Conservation (phyloP, 192 early-diverging fungal genomes). For the Coemansia pectinata region DNA sequence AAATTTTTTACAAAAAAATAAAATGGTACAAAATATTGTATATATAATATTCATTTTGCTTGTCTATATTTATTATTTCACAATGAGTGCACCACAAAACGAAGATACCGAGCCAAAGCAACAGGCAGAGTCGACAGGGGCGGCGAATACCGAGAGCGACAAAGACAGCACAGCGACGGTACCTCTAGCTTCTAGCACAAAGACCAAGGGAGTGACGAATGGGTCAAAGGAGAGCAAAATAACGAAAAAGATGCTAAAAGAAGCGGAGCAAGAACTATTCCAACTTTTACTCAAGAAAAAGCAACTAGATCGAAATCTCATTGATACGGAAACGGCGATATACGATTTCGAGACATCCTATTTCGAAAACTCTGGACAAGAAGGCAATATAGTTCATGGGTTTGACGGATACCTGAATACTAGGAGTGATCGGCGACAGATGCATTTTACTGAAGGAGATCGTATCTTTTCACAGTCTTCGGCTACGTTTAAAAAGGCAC, state of each 20-base stretch:
- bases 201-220: slow-evolving; percentile 1
- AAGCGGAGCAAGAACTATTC: slow-evolving; percentile 76
- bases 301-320: slow-evolving; percentile 72
- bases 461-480: slow-evolving; percentile 83
- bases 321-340: slow-evolving; percentile 74
- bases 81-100: slow-evolving; percentile 5
- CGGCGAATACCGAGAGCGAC: neutral
- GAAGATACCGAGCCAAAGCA: neutral
- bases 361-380: slow-evolving; percentile 79
- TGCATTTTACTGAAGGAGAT: slow-evolving; percentile 74
- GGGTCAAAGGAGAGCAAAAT: slow-evolving; percentile 35
- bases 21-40: too few relatives aligned
- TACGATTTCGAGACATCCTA: slow-evolving; percentile 88
- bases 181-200: neutral
- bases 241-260: slow-evolving; percentile 60
- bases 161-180: neutral
- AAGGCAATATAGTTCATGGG: slow-evolving; percentile 87
- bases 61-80: neutral
- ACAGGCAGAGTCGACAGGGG: neutral
- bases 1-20: neutral
- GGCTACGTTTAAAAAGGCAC: slow-evolving; percentile 57
- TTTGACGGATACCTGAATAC: slow-evolving; percentile 84
- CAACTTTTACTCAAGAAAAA: slow-evolving; percentile 78
- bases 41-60: neutral
- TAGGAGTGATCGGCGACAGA: slow-evolving; percentile 58